Evolutionary conservation across 1,139 yeast genomes (phyloP), one percentile per base, ranked within the genome.

Genomic region (Entelexis sorbosivorans): DNA sequence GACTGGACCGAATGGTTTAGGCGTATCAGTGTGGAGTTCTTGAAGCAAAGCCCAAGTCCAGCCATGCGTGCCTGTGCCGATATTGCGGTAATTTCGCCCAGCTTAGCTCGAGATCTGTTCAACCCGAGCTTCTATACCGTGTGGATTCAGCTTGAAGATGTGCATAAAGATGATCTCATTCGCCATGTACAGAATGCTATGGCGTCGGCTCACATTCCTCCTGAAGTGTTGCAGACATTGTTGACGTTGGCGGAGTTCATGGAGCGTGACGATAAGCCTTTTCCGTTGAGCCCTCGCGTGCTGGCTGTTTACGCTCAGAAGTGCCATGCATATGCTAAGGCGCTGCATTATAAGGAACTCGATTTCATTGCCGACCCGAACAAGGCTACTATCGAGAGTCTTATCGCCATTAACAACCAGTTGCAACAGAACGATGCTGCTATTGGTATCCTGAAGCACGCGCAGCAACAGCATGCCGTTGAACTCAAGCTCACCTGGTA

Each of bases 1-100:
- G 98, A 91, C 61, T 93, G 98, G 98, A 89, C 84, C 63, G 98
- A 91, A 63, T 93, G 99, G 99, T 80, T 89, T 58, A 77, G 95
- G 51, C 73, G 93, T 53, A 72, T 93, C 47, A 82, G 94, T 61
- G 83, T 87, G 51, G 96, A 88, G 63, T 69, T 93, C 34, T 69
- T 93, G 58, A 86, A 85, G 60, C 96, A 89, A 64, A 85, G 96
- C 47, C 96, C 99, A 5, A 87, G 96, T 0, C 95, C 87, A 63
- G 94, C 97, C 0, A 74, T 93, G 44, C 74, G 97, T 59, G 96
- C 97, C 0, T 91, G 98, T 65, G 87, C 95, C 1, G 83, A 85
- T 10, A 71, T 93, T 51, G 97, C 97, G 0, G 81, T 87, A 7
- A 87, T 86, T 47, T 87, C 89, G 61, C 80, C 84, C 52, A 96